A percentile compares a stretch with the other conserved stretches of the same genome.
These are phyloP conservation scores for Pogostemon cablin DNA, from an alignment of 257 asterid genomes.

Conservation along the genomic window DNA sequence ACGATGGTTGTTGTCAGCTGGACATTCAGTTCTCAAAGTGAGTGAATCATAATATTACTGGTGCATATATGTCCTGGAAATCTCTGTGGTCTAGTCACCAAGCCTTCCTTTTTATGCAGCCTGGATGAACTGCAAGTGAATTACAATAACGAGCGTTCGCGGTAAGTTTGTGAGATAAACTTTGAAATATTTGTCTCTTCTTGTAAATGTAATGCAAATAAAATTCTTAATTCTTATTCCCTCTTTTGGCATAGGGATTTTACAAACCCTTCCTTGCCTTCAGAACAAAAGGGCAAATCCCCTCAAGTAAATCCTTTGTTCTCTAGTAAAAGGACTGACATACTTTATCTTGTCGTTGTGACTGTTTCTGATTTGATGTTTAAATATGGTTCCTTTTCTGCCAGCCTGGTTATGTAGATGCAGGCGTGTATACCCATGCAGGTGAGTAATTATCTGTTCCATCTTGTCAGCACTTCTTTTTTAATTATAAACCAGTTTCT, in stretches of 20 bases:
- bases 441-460: conserved; percentile 42
- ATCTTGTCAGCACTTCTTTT: conserved; percentile 10
- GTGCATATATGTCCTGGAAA: conserved; percentile 29
- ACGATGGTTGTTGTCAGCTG: conserved; percentile 98
- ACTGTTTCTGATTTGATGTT: conserved; percentile 36
- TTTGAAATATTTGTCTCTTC: conserved; percentile 18
- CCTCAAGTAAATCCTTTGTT: conserved; percentile 67
- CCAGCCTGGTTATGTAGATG: conserved; percentile 86
- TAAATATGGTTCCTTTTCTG: conserved; percentile 31
- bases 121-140: conserved; percentile 98
- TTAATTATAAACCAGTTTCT: conserved; percentile 31
- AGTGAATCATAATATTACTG: conserved; percentile 31
- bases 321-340: conserved; percentile 29
- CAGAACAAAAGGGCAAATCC: conserved; percentile 95
- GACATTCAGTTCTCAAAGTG: conserved; percentile 99
- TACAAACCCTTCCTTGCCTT: conserved; percentile 91
- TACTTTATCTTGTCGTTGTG: conserved; percentile 27
- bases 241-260: conserved; percentile 70
- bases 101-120: conserved; percentile 53
- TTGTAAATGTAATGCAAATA: conserved; percentile 33
- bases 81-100: conserved; percentile 28
- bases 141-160: conserved; percentile 89
- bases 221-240: conserved; percentile 32
- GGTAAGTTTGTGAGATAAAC: conserved; percentile 51
- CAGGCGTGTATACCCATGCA: conserved; percentile 64